A percentile compares a stretch with the other conserved stretches of the same genome.
phyloP scores from a whole-genome alignment of 768 basidiomycete genomes.

The Termitomyces sp. region DNA sequence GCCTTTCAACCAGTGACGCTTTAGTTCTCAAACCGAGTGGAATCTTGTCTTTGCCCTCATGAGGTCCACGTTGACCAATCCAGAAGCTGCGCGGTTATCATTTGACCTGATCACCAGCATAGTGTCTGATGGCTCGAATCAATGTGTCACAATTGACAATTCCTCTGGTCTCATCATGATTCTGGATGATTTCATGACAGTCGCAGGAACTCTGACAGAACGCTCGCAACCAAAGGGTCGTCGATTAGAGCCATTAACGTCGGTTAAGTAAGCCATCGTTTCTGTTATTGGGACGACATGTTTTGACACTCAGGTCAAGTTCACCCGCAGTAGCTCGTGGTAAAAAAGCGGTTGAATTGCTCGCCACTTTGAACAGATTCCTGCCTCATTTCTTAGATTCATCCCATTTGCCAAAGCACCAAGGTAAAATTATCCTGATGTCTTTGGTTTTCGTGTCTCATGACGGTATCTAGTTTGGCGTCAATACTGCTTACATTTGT shows the following conservation, averaged over 20 bases:
- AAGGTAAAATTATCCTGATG: constrained; percentile 28
- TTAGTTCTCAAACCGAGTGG: constrained; percentile 92
- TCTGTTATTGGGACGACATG: neutral
- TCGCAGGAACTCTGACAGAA: constrained; percentile 57
- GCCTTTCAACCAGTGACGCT: neutral
- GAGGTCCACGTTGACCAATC: constrained; percentile 77
- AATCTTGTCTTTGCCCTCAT: constrained; percentile 86
- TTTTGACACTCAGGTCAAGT: constrained; percentile 28
- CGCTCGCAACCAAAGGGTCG: constrained; percentile 50
- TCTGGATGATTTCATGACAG: constrained; percentile 81
- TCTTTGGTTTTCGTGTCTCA: constrained; percentile 1
- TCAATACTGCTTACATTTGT: constrained; percentile 66
- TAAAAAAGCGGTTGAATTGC: constrained; percentile 72
- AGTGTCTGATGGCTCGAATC: constrained; percentile 54
- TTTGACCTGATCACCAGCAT: constrained; percentile 73
- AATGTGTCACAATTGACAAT: constrained; percentile 70
- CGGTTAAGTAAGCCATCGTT: constrained; percentile 40
- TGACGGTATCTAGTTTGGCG: constrained; percentile 59
- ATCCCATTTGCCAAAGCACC: constrained; percentile 31
- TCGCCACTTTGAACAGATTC: constrained; percentile 67
- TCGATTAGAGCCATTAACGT: constrained; percentile 42
- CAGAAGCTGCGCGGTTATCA: constrained; percentile 81
- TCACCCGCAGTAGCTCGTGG: constrained; percentile 80
- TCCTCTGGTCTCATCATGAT: constrained; percentile 73
- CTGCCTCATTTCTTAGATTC: constrained; percentile 54